A percentile compares a stretch with the other conserved stretches of the same genome.
Evolutionary conservation across 148 eudicot species (phyloP).

Genomic region (Agrostemma githago): DNA sequence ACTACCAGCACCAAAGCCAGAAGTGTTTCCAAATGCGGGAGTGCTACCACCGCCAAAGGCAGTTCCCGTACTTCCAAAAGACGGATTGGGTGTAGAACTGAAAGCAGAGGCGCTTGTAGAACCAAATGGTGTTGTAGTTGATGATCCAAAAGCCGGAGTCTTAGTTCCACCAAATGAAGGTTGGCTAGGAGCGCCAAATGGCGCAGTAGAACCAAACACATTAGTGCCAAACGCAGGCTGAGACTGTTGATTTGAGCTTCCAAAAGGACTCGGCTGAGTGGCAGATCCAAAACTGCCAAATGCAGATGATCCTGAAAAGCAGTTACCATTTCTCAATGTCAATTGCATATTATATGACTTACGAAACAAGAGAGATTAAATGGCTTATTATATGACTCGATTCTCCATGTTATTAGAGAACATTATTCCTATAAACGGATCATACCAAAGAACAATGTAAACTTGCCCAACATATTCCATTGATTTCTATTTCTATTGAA

Average conservation of each 20-base stretch:
- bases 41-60: slow-evolving; percentile 62
- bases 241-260: slow-evolving; percentile 71
- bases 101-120: slow-evolving; percentile 39
- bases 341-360: not conserved
- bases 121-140: slow-evolving; percentile 62
- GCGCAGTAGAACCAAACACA: slow-evolving; percentile 60
- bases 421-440: not conserved
- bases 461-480: not conserved
- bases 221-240: slow-evolving; percentile 88
- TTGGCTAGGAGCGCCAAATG: slow-evolving; percentile 77
- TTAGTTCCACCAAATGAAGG: slow-evolving; percentile 65
- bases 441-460: not conserved
- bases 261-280: slow-evolving; percentile 73
- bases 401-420: not conserved
- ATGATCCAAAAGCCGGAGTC: slow-evolving; percentile 58
- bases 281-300: slow-evolving; percentile 83
- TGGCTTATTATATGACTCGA: not conserved
- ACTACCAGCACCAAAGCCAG: slow-evolving; percentile 51
- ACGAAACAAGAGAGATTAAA: slow-evolving; percentile 2
- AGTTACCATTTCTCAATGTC: not conserved
- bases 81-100: slow-evolving; percentile 34
- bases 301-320: slow-evolving; percentile 52
- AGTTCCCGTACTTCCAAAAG: slow-evolving; percentile 51
- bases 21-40: slow-evolving; percentile 51
- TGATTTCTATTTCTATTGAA: too few species aligned